A percentile compares a stretch with the other conserved stretches of the same genome.
Evolutionary conservation across 768 basidiomycete genomes (phyloP).

Genomic region (Boletus speciosus): DNA sequence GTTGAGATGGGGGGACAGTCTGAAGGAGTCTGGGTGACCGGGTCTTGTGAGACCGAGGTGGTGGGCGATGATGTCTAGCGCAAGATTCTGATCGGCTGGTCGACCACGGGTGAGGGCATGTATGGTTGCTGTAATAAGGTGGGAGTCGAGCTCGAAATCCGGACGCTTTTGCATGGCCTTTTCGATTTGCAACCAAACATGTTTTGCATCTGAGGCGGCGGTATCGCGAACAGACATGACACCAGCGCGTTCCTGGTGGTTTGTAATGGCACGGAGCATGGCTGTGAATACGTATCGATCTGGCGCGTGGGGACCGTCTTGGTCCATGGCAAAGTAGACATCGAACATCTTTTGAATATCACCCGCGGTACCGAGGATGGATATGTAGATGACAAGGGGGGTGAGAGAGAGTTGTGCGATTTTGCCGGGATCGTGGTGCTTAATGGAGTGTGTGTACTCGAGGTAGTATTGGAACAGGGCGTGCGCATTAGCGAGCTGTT

Average conservation of each 20-base stretch:
- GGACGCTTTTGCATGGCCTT: constrained; percentile 47
- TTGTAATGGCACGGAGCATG: constrained; percentile 53
- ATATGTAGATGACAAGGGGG: constrained; percentile 61
- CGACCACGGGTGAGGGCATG: constrained; percentile 55
- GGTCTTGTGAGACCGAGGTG: constrained; percentile 58
- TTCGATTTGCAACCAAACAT: constrained; percentile 66
- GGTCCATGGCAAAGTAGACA: constrained; percentile 65
- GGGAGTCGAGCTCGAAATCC: constrained; percentile 50
- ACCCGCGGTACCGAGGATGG: constrained; percentile 58
- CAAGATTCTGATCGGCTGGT: constrained; percentile 58
- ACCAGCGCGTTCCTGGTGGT: constrained; percentile 16
- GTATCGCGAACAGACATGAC: constrained; percentile 35
- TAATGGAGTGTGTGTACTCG: constrained; percentile 47
- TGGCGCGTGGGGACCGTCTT: constrained; percentile 61
- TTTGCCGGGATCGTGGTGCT: constrained; percentile 44
- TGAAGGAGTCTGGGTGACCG: constrained; percentile 37
- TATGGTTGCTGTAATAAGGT: constrained; percentile 50
- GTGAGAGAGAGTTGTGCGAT: constrained; percentile 42
- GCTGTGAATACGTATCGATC: constrained; percentile 59
- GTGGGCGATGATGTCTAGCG: constrained; percentile 58
- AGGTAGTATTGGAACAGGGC: constrained; percentile 58
- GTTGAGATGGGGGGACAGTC: constrained; percentile 41
- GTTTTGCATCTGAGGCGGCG: constrained; percentile 58
- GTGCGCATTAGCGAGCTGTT: constrained; percentile 61
- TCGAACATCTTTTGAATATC: constrained; percentile 69